Percentiles rank a stretch among this genome's conserved stretches.
Conservation (phyloP, 2,329 filamentous ascomycete species). For the Pseudofabraea citricarpa region DNA sequence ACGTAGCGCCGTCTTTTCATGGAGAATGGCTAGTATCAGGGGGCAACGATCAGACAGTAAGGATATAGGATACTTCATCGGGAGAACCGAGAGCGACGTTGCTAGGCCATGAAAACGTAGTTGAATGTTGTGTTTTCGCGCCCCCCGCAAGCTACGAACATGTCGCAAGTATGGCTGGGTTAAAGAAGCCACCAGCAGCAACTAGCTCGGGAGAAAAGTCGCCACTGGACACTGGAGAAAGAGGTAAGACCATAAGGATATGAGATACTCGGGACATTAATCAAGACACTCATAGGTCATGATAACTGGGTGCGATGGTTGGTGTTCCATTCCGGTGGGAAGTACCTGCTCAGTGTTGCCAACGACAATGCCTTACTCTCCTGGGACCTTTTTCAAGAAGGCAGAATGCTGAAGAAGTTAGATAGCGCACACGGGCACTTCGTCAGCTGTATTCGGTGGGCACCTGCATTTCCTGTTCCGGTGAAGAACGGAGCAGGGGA, state of each 20-base stretch:
- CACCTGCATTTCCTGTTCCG: slow-evolving; percentile 61
- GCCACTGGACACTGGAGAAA: slow-evolving; percentile 83
- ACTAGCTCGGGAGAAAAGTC: slow-evolving; percentile 75
- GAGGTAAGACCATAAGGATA: slow-evolving; percentile 86
- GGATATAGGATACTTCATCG: slow-evolving; percentile 79
- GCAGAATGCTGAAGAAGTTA: slow-evolving; percentile 83
- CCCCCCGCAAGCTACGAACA: slow-evolving; percentile 75
- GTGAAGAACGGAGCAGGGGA: slow-evolving; percentile 37
- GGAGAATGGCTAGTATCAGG: slow-evolving; percentile 79
- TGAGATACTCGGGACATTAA: slow-evolving; percentile 82
- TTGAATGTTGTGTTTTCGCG: slow-evolving; percentile 84
- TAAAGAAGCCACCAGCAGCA: slow-evolving; percentile 74
- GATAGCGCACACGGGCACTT: slow-evolving; percentile 78
- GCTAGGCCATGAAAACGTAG: slow-evolving; percentile 78
- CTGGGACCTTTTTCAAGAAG: slow-evolving; percentile 90
- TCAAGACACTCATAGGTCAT: slow-evolving; percentile 81
- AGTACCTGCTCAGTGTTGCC: slow-evolving; percentile 78
- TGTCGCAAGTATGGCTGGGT: slow-evolving; percentile 69
- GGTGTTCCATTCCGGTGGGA: slow-evolving; percentile 87
- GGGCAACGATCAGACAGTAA: slow-evolving; percentile 75
- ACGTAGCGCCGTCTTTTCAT: slow-evolving; percentile 77
- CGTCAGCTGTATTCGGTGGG: slow-evolving; percentile 83
- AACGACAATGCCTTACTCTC: slow-evolving; percentile 92
- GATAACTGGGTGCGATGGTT: slow-evolving; percentile 91
- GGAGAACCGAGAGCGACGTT: slow-evolving; percentile 74